Evolutionary conservation across 2,329 filamentous ascomycete genomes (phyloP), one percentile per base, ranked within the genome.

Genomic region (Sclerotinia sclerotiorum): DNA sequence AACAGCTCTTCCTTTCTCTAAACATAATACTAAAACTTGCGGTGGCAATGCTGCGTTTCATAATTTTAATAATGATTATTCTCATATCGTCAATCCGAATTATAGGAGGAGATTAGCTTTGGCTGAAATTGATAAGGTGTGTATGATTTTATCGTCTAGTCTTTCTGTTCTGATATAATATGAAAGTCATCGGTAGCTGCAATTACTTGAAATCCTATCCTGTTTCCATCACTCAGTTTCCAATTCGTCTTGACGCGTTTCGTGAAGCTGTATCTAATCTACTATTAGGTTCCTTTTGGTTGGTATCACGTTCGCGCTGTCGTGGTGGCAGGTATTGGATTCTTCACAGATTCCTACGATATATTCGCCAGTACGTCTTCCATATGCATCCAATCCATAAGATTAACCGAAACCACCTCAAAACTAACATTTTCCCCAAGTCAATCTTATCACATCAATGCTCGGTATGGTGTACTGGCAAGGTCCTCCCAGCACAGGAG

Each of bases 281-380:
- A 15, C 11, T 13, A 24, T 27, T 27, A 11, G 57, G 63, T 90
- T 4, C 88, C 88, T 0, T 92, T 93, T 76, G 88, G 90, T 73
- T 86, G 90, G 80, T 90, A 91, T 78, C 91, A 94, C 79, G 83
- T 93, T 35, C 87, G 91, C 58, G 89, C 90, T 67, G 84, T 93
- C 3, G 79, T 91, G 8, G 91, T 94, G 3, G 91, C 91, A 35
- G 92, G 92, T 61, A 88, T 92, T 69, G 92, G 92, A 64, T 94
- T 95, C 82, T 93, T 94, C 77, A 89, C 92, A 58, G 92, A 94
- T 78, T 89, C 90, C 17, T 94, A 94, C 80, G 88, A 87, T 73
- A 91, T 93, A 74, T 95, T 95, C 78, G 90, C 92, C 75, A 91
- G 65, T 67, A 67, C 7, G 65, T 52, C 48, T n/a, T n/a, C n/a